Conservation (phyloP, 2,329 filamentous ascomycete species). For the Fusarium dlaminii region DNA sequence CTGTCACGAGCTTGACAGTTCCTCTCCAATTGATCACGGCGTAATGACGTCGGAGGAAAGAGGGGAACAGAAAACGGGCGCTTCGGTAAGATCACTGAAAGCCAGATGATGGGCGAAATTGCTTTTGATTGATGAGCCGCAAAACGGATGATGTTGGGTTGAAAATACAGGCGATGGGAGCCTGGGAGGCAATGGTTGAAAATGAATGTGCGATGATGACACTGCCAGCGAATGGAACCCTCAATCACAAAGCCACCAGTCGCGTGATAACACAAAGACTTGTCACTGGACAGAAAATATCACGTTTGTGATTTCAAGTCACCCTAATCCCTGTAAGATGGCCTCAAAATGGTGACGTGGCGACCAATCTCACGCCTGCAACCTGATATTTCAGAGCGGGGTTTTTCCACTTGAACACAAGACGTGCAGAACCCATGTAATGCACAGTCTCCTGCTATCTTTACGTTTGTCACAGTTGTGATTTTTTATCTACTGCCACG, state of each 20-base stretch:
- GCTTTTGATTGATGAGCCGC: not conserved
- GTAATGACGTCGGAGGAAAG: not conserved
- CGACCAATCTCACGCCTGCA: not conserved
- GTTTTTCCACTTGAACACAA: not conserved
- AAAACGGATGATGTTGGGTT: not conserved
- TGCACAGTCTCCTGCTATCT: not conserved
- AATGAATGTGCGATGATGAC: not conserved
- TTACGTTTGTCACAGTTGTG: not conserved
- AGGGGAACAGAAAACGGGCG: not conserved
- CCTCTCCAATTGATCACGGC: not conserved
- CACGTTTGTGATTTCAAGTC: not conserved
- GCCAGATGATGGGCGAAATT: not conserved
- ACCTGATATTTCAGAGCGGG: not conserved
- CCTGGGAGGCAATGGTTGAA: not conserved
- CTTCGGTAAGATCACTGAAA: not conserved
- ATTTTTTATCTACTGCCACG: not conserved
- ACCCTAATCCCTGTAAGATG: not conserved
- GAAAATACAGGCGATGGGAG: not conserved
- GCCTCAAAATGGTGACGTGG: slow-evolving; percentile 1
- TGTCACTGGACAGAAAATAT: not conserved
- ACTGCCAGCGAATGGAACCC: not conserved
- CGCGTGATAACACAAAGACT: not conserved
- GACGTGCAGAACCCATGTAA: not conserved
- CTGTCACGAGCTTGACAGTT: not conserved
- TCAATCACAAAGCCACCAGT: not conserved